Percentiles rank a stretch among this genome's conserved stretches.
Conservation (phyloP, 2,329 filamentous ascomycete species). For the Aureobasidium lini region DNA sequence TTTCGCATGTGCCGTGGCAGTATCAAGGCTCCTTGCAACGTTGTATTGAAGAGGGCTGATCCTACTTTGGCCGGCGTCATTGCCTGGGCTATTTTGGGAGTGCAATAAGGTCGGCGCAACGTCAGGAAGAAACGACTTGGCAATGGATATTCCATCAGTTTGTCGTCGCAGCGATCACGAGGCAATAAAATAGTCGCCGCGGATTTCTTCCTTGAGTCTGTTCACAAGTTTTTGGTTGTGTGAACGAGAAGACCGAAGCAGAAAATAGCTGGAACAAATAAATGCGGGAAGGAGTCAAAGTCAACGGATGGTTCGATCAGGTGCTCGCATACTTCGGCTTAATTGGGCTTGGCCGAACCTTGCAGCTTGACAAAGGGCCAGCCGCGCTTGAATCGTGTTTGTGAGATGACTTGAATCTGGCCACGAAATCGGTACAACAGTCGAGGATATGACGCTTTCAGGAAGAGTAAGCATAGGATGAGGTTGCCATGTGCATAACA, state of each 20-base stretch:
- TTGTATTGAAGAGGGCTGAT: neutral
- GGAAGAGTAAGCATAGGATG: neutral
- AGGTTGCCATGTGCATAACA: neutral
- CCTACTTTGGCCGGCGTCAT: neutral
- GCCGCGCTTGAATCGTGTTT: neutral
- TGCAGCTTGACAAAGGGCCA: neutral
- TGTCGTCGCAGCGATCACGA: neutral
- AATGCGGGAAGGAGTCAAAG: neutral
- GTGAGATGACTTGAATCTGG: neutral
- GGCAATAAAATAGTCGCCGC: neutral
- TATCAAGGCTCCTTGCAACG: neutral
- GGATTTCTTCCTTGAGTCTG: neutral
- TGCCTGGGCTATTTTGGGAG: neutral
- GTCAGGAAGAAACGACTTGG: neutral
- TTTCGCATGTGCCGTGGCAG: neutral
- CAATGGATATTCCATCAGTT: neutral
- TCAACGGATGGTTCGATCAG: conserved; percentile 1
- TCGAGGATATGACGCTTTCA: neutral
- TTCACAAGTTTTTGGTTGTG: neutral
- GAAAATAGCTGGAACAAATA: neutral
- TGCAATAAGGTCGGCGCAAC: conserved; percentile 7
- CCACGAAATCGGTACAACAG: neutral
- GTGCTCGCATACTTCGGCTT: neutral
- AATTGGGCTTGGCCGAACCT: neutral
- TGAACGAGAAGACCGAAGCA: neutral